Evolutionary conservation across 257 asterid species (phyloP).

Genomic region (Coffea eugenioides): DNA sequence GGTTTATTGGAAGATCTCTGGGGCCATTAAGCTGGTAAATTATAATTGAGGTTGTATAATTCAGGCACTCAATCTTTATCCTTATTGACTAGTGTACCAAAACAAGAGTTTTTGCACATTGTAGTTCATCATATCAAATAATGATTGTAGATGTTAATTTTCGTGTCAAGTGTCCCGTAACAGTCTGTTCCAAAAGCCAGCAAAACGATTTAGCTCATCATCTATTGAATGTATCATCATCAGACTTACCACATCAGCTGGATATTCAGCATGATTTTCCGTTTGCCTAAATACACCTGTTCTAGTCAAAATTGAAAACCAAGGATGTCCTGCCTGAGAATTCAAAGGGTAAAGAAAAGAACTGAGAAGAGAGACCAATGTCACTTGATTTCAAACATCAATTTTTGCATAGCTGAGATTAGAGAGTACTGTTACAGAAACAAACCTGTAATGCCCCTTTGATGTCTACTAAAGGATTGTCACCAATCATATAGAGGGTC

Average conservation of each 20-base stretch:
- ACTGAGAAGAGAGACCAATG: neutral
- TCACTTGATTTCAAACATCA: neutral
- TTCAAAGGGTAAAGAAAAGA: conserved; percentile 4
- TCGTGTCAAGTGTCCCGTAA: neutral
- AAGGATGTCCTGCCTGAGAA: conserved; percentile 59
- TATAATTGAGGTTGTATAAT: neutral
- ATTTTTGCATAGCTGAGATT: neutral
- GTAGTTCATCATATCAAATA: neutral
- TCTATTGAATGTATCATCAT: conserved; percentile 1
- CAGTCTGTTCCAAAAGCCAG: neutral
- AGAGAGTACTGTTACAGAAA: conserved; percentile 1
- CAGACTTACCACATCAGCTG: conserved; percentile 56
- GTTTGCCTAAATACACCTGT: conserved; percentile 59
- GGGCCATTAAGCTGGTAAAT: too few relatives aligned
- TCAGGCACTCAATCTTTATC: neutral
- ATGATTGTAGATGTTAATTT: neutral
- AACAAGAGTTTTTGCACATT: neutral
- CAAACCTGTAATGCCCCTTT: conserved; percentile 56
- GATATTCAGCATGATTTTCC: conserved; percentile 52
- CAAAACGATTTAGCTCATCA: neutral
- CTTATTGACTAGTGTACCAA: neutral
- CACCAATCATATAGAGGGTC: conserved; percentile 65
- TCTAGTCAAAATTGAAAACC: conserved; percentile 69
- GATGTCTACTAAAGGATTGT: conserved; percentile 60
- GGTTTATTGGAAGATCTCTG: neutral